Conservation (phyloP, 2,329 filamentous ascomycete genomes). For the Fusarium sp. region DNA sequence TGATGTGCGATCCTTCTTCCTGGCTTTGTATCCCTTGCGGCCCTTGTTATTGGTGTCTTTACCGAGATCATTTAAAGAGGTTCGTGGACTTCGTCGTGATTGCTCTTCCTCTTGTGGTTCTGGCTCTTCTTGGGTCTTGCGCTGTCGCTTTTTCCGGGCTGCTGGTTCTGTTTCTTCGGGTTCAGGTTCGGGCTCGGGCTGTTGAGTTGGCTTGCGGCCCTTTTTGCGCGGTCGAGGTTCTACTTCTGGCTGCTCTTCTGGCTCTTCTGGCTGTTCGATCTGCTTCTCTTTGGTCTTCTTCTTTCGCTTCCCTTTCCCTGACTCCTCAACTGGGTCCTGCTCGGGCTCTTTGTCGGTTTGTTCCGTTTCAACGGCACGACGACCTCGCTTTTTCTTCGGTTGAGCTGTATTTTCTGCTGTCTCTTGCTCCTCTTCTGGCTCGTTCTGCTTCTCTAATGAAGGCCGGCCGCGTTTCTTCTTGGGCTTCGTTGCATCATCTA, state of each 20-base stretch:
- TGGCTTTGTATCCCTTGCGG: slow-evolving; percentile 20
- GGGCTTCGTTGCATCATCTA: slow-evolving; percentile 42
- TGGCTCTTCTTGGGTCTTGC: slow-evolving; percentile 5
- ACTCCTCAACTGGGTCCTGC: slow-evolving; percentile 13
- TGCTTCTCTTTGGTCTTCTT: slow-evolving; percentile 37
- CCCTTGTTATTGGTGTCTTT: slow-evolving; percentile 38
- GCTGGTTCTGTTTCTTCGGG: slow-evolving; percentile 23
- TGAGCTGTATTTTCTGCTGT: slow-evolving; percentile 38
- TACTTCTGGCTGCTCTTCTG: slow-evolving; percentile 26
- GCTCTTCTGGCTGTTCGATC: slow-evolving; percentile 17
- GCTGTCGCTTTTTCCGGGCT: slow-evolving; percentile 35
- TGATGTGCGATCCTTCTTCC: slow-evolving; percentile 21
- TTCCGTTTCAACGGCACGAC: slow-evolving; percentile 46
- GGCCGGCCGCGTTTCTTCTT: slow-evolving; percentile 56
- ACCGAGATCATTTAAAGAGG: slow-evolving; percentile 33
- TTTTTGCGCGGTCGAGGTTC: slow-evolving; percentile 31
- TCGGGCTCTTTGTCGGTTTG: slow-evolving; percentile 12
- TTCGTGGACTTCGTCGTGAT: slow-evolving; percentile 34
- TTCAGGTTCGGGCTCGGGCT: neutral
- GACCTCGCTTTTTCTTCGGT: slow-evolving; percentile 56
- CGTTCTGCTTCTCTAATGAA: slow-evolving; percentile 42
- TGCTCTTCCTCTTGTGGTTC: slow-evolving; percentile 20
- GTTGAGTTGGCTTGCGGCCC: slow-evolving; percentile 19
- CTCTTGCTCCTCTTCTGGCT: slow-evolving; percentile 15
- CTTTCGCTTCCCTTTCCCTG: slow-evolving; percentile 33